These are phyloP conservation scores for Xenoacremonium recifei DNA, from an alignment of 2,329 filamentous ascomycete species.

Conservation along the genomic window DNA sequence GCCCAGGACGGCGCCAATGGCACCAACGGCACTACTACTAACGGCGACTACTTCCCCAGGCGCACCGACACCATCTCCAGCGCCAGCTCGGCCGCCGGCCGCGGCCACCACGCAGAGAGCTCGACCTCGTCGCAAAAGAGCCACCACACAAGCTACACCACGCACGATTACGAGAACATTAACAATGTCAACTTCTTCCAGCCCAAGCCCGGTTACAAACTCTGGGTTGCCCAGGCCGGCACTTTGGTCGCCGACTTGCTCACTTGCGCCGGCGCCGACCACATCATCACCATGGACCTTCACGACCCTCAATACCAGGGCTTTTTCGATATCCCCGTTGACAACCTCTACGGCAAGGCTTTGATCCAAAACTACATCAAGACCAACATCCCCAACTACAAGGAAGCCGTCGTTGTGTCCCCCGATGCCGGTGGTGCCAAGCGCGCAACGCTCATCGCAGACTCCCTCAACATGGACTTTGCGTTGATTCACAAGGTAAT, in stretches of 20 bases:
- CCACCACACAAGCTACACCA: slow-evolving; percentile 59
- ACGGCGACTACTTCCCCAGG: slow-evolving; percentile 31
- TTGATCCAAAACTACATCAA: slow-evolving; percentile 71
- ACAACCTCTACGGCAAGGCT: slow-evolving; percentile 89
- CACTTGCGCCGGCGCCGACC: slow-evolving; percentile 92
- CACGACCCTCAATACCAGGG: slow-evolving; percentile 97
- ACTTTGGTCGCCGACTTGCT: slow-evolving; percentile 92
- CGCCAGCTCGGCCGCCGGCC: slow-evolving; percentile 29
- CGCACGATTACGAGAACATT: slow-evolving; percentile 64
- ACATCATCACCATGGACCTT: slow-evolving; percentile 97
- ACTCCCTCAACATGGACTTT: slow-evolving; percentile 90
- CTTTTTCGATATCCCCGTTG: slow-evolving; percentile 97
- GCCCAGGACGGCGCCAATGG: slow-evolving; percentile 39
- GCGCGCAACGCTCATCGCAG: slow-evolving; percentile 90
- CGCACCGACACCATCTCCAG: slow-evolving; percentile 36
- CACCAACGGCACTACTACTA: slow-evolving; percentile 17
- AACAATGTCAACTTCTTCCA: slow-evolving; percentile 59
- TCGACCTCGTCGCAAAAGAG: slow-evolving; percentile 44
- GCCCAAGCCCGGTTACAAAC: slow-evolving; percentile 90
- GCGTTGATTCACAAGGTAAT: slow-evolving; percentile 92
- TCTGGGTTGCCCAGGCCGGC: slow-evolving; percentile 97
- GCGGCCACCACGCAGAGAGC: slow-evolving; percentile 37
- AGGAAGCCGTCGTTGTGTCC: slow-evolving; percentile 87
- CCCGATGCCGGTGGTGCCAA: slow-evolving; percentile 97
- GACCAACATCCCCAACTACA: slow-evolving; percentile 79